Evolutionary conservation across 345 rosid genomes (phyloP).

Genomic region (Camelina hispida): DNA sequence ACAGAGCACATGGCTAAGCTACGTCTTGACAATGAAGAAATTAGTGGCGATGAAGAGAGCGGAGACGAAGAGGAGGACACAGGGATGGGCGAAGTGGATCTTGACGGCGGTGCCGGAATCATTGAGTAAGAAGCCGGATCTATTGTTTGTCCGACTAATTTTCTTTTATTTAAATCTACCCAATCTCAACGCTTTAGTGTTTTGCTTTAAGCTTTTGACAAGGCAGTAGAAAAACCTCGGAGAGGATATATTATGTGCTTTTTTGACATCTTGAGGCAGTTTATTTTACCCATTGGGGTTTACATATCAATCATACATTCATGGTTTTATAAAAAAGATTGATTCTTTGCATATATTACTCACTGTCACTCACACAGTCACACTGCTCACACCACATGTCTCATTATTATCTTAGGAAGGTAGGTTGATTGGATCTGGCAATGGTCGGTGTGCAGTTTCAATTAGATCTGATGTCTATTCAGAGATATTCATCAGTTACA

Average conservation of each 20-base stretch:
- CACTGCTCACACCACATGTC: not conserved
- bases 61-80: slow-evolving; percentile 93
- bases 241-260: slow-evolving; percentile 25
- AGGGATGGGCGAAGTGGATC: slow-evolving; percentile 87
- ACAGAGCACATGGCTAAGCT: slow-evolving; percentile 98
- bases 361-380: no score
- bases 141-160: slow-evolving; percentile 8
- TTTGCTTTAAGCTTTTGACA: slow-evolving; percentile 25
- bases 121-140: slow-evolving; percentile 52
- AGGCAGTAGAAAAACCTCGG: slow-evolving; percentile 24
- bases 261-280: not conserved
- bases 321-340: slow-evolving; percentile 18
- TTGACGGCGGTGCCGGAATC: slow-evolving; percentile 62
- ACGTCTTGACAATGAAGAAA: slow-evolving; percentile 76
- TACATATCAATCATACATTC: slow-evolving; percentile 38
- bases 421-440: slow-evolving; percentile 2
- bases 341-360: slow-evolving; percentile 24
- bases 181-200: slow-evolving; percentile 11
- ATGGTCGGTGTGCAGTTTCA: not conserved
- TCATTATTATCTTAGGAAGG: not conserved
- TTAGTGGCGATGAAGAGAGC: slow-evolving; percentile 93
- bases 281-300: slow-evolving; percentile 20
- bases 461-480: not conserved
- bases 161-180: slow-evolving; percentile 9
- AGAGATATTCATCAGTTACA: not conserved